Evolutionary conservation across 345 rosid genomes (phyloP), one percentile per base, ranked within the genome.

Genomic region (Abelmoschus esculentus): DNA sequence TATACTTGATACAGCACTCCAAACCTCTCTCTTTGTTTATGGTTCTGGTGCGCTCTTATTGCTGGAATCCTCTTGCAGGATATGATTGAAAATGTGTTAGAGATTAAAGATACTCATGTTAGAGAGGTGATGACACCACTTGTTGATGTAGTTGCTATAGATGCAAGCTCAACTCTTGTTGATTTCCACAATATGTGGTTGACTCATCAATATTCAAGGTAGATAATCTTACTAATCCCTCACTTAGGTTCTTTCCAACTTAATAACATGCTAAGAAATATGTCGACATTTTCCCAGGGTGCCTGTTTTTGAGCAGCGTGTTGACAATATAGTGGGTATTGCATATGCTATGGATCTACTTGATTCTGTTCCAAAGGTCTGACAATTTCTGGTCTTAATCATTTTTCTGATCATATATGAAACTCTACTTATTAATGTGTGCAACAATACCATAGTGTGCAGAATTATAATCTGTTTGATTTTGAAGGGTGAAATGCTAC

Each of bases 111-210:
- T 80, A 95, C 97, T 9, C 89, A 90, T 78, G 98, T 95, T 71
- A 84, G 99, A 71, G 99, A 92, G 86, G 98, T 95, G 76, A 95
- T 95, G 99, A 89, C 99, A 71, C 99, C 99, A 76, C 98, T 95
- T 77, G 87, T 95, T 70, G 99, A 95, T 82, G 98, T 95, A 68
- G 92, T 95, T 79, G 99, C 98, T 28, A 95, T 95, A 77, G 96
- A 95, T 76, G 89, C 84, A 38, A 81, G 97, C 73, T 85, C 89
- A 69, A 85, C 82, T 70, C 92, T 95, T 72, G 82, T 90, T 66
- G 93, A 90, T 73, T 95, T 95, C 85, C 97, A 91, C 79, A 62
- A 80, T 77, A 72, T 90, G 81, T 92, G 98, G 98, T 83, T 92
- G 83, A 91, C 93, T 73, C 98, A 95, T 92, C 99, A 92, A 68